Conservation (phyloP, 345 rosid genomes). For the Erucastrum elatum region DNA sequence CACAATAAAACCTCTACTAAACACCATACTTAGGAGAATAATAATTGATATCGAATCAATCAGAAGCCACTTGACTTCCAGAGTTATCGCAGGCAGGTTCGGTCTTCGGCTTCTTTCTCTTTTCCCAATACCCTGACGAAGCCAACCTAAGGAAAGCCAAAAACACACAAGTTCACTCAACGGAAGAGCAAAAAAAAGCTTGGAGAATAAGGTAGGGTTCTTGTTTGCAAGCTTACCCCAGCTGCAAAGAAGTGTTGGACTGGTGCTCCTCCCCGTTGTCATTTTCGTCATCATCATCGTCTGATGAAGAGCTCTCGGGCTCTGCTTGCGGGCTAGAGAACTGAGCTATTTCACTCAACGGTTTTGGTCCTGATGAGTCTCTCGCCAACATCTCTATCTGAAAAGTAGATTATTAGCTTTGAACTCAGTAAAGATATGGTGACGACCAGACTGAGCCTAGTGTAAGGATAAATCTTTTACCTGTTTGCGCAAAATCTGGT, state of each 20-base stretch:
- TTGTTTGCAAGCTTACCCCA: slow-evolving; percentile 33
- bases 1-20: slow-evolving; percentile 8
- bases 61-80: slow-evolving; percentile 43
- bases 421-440: background rate
- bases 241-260: slow-evolving; percentile 43
- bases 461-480: slow-evolving; percentile 2
- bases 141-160: slow-evolving; percentile 20
- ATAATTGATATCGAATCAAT: background rate
- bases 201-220: slow-evolving; percentile 31
- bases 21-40: slow-evolving; percentile 2
- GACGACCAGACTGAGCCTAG: background rate
- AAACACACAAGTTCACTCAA: background rate
- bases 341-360: slow-evolving; percentile 19
- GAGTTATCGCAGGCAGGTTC: slow-evolving; percentile 36
- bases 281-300: slow-evolving; percentile 29
- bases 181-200: background rate
- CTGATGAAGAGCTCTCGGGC: slow-evolving; percentile 35
- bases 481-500: slow-evolving; percentile 35
- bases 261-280: slow-evolving; percentile 15
- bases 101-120: slow-evolving; percentile 31
- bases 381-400: slow-evolving; percentile 38
- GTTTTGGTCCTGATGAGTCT: slow-evolving; percentile 20
- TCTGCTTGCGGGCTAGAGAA: slow-evolving; percentile 21
- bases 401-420: background rate
- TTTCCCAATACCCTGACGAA: slow-evolving; percentile 2